Percentiles rank a stretch among this genome's conserved stretches.
These are phyloP conservation scores for Tulasnella sp. DNA, from an alignment of 768 basidiomycete species.

Conservation along the genomic window DNA sequence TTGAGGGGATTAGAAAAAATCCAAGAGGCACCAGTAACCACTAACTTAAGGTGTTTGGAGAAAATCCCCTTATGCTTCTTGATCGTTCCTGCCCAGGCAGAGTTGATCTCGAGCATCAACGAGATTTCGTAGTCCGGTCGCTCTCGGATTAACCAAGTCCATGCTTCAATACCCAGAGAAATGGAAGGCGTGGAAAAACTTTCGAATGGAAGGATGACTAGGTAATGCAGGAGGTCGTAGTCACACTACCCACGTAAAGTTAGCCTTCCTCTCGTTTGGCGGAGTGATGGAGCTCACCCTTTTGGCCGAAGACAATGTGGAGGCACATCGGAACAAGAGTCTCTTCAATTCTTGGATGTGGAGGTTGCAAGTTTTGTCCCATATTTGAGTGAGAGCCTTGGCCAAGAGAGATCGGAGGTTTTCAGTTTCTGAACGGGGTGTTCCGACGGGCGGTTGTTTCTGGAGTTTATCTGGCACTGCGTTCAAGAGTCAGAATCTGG, in stretches of 20 bases:
- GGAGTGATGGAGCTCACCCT: constrained; percentile 48
- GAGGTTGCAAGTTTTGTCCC: constrained; percentile 65
- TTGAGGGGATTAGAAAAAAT: neutral
- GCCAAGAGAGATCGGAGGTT: constrained; percentile 64
- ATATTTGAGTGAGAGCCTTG: constrained; percentile 62
- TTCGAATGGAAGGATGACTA: constrained; percentile 84
- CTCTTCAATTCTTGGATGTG: constrained; percentile 80
- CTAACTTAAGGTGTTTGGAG: constrained; percentile 74
- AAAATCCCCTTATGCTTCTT: constrained; percentile 77
- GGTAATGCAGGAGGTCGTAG: constrained; percentile 75
- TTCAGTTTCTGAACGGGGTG: constrained; percentile 56
- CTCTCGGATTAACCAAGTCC: constrained; percentile 94
- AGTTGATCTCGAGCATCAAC: constrained; percentile 77
- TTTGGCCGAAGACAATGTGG: constrained; percentile 63
- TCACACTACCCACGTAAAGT: constrained; percentile 56
- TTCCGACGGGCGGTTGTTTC: constrained; percentile 55
- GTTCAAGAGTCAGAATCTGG: neutral
- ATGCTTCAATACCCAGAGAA: constrained; percentile 83
- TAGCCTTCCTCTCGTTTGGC: neutral
- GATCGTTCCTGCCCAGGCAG: constrained; percentile 84
- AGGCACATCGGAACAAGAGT: constrained; percentile 80
- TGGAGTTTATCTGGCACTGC: constrained; percentile 58
- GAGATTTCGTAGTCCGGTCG: constrained; percentile 76
- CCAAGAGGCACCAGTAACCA: constrained; percentile 20
- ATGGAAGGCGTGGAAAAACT: constrained; percentile 84